Conservation (phyloP, 345 rosid genomes). For the Pistacia atlantica region DNA sequence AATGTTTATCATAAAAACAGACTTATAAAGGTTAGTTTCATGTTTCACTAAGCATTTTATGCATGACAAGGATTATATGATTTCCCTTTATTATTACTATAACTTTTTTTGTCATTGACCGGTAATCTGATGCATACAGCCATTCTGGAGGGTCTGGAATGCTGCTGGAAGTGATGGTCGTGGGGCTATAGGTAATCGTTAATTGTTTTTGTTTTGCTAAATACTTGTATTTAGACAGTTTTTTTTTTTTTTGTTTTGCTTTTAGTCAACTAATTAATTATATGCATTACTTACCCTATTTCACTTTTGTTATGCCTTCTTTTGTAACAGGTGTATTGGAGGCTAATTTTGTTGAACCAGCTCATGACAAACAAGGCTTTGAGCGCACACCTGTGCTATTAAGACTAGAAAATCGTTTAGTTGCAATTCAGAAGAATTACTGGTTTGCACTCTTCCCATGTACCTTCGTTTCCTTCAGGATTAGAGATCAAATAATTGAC, state of each 20-base stretch:
- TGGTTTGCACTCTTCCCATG: slow-evolving; percentile 41
- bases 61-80: background rate
- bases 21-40: slow-evolving; percentile 61
- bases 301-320: background rate
- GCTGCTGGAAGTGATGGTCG: slow-evolving; percentile 88
- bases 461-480: background rate
- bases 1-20: slow-evolving; percentile 84
- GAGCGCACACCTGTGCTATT: slow-evolving; percentile 63
- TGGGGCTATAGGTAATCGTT: slow-evolving; percentile 61
- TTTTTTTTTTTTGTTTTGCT: background rate
- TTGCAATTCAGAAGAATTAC: slow-evolving; percentile 48
- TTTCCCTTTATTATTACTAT: no score
- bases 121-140: slow-evolving; percentile 36
- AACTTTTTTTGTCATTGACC: background rate
- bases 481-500: slow-evolving; percentile 11
- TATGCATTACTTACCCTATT: background rate
- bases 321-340: slow-evolving; percentile 54
- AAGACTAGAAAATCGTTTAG: slow-evolving; percentile 56
- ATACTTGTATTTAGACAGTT: background rate
- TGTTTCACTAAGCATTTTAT: background rate
- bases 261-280: background rate
- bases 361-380: slow-evolving; percentile 88
- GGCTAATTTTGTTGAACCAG: slow-evolving; percentile 82
- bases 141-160: slow-evolving; percentile 90
- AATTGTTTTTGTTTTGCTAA: background rate